Evolutionary conservation across 2,329 filamentous ascomycete genomes (phyloP).

Genomic region (Neonectria faginata): DNA sequence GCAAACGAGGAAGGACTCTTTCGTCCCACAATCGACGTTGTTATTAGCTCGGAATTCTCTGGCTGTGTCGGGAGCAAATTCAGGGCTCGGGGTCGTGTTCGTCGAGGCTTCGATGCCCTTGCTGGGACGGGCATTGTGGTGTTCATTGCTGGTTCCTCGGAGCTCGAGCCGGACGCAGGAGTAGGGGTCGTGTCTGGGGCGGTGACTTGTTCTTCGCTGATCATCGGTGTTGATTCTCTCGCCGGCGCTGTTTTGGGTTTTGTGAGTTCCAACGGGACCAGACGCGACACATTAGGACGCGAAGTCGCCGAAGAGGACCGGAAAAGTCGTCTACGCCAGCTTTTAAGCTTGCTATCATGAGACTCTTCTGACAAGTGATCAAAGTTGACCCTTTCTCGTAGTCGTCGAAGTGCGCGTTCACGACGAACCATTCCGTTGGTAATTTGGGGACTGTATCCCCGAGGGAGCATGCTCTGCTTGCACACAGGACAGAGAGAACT

Average conservation of each 20-base stretch:
- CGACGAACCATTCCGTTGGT: constrained; percentile 89
- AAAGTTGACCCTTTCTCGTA: constrained; percentile 65
- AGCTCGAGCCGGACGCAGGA: constrained; percentile 23
- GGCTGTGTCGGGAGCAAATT: constrained; percentile 54
- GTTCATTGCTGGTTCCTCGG: constrained; percentile 29
- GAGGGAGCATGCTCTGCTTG: constrained; percentile 83
- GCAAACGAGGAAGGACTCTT: constrained; percentile 59
- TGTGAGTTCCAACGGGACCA: constrained; percentile 42
- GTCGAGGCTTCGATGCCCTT: constrained; percentile 42
- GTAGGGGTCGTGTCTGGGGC: constrained; percentile 10
- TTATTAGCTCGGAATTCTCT: constrained; percentile 49
- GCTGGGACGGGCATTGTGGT: constrained; percentile 32
- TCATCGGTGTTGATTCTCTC: constrained; percentile 20
- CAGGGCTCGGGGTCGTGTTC: constrained; percentile 46
- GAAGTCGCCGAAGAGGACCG: constrained; percentile 41
- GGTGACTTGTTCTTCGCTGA: constrained; percentile 14
- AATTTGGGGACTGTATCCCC: constrained; percentile 73
- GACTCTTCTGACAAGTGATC: constrained; percentile 53
- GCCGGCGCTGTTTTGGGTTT: constrained; percentile 32
- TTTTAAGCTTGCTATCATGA: constrained; percentile 50
- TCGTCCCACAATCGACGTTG: constrained; percentile 48
- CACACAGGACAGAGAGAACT: constrained; percentile 93
- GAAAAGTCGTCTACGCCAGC: constrained; percentile 53
- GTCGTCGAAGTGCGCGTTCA: constrained; percentile 75
- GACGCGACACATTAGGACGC: constrained; percentile 38